Evolutionary conservation across 371 early-diverging fungal species (phyloP).

Genomic region (Apophysomyces elegans): DNA sequence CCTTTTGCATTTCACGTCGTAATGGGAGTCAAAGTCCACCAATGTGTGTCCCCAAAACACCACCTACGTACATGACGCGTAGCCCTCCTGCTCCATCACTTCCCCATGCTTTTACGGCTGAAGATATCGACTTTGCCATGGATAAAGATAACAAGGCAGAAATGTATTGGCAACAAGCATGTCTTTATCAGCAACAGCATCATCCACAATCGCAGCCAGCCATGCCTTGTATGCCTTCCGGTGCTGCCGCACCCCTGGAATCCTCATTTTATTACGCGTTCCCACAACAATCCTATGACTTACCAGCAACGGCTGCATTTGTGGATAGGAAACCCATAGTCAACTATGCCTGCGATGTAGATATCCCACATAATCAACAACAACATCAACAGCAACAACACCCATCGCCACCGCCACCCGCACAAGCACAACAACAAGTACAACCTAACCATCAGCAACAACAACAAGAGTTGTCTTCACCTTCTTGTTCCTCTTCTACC

Average conservation of each 20-base stretch:
- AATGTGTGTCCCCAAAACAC: conserved; percentile 36
- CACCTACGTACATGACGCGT: conserved; percentile 30
- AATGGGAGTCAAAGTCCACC: conserved; percentile 45
- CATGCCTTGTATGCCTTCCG: conserved; percentile 12
- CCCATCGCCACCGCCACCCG: background rate
- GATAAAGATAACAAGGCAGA: conserved; percentile 1
- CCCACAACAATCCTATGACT: conserved; percentile 2
- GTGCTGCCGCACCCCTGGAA: conserved; percentile 14
- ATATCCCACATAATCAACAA: background rate
- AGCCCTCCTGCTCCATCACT: conserved; percentile 11
- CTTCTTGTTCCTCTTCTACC: conserved; percentile 1
- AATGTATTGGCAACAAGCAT: conserved; percentile 7
- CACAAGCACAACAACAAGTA: conserved; percentile 11
- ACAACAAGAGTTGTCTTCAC: conserved; percentile 1
- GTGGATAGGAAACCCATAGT: conserved; percentile 1
- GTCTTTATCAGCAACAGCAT: background rate
- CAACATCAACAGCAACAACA: conserved; percentile 15
- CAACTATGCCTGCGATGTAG: conserved; percentile 11
- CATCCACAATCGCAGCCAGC: conserved; percentile 1
- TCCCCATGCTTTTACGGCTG: conserved; percentile 15
- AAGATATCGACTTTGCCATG: conserved; percentile 5
- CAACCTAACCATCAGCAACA: conserved; percentile 4
- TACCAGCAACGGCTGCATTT: conserved; percentile 14
- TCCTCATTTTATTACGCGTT: conserved; percentile 9
- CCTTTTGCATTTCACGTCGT: conserved; percentile 52